phyloP scores from a whole-genome alignment of 345 rosid genomes.

The Abelmoschus esculentus region DNA sequence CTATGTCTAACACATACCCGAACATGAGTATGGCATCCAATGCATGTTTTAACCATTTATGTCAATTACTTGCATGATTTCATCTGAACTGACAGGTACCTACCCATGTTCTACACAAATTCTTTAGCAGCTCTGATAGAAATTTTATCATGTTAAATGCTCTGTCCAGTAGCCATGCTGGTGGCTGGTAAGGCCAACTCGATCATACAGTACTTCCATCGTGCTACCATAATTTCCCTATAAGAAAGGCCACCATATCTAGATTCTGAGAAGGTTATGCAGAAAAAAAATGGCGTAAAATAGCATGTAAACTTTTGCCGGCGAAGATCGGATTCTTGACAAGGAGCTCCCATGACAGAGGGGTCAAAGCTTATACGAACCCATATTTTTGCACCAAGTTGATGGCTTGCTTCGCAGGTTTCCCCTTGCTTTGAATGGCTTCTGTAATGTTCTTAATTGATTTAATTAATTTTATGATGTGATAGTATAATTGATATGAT shows the following conservation, averaged over 20 bases:
- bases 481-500: too few relatives aligned
- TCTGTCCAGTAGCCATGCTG: background rate
- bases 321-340: slow-evolving; percentile 2
- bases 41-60: slow-evolving; percentile 5
- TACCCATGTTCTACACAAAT: background rate
- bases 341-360: background rate
- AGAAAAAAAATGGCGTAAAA: background rate
- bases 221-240: background rate
- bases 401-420: background rate
- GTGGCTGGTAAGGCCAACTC: background rate
- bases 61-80: background rate
- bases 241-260: background rate
- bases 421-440: background rate
- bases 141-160: background rate
- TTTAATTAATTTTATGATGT: too few relatives aligned
- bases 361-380: background rate
- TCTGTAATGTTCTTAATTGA: background rate
- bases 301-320: background rate
- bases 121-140: background rate
- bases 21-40: background rate
- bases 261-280: background rate
- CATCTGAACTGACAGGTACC: background rate
- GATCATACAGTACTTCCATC: background rate
- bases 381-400: background rate
- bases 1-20: background rate